Evolutionary conservation across 2,329 filamentous ascomycete species (phyloP).

Genomic region (Dichotomopilus funicola): DNA sequence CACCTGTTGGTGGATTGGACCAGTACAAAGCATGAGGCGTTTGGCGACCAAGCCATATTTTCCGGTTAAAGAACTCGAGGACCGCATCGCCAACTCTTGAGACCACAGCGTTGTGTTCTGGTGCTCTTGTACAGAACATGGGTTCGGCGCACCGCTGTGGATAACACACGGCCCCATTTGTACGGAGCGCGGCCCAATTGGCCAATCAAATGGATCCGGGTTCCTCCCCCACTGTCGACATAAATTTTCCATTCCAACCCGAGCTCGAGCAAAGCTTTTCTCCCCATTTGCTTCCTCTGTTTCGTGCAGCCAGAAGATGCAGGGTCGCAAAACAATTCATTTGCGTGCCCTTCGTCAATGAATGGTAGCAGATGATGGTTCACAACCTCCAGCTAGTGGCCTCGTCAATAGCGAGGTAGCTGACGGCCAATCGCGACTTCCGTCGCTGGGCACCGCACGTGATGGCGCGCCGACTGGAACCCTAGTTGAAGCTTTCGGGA

Average conservation of each 20-base stretch:
- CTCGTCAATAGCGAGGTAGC: no score
- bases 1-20: neutral
- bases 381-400: neutral
- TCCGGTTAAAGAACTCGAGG: neutral
- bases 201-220: slow-evolving; percentile 4
- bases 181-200: neutral
- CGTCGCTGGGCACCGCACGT: slow-evolving; percentile 7
- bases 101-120: no score
- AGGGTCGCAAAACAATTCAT: neutral
- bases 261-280: slow-evolving; percentile 6
- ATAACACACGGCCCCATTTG: neutral
- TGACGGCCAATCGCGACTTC: neutral
- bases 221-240: neutral
- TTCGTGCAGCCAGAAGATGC: neutral
- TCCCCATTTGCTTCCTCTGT: slow-evolving; percentile 8
- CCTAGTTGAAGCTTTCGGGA: slow-evolving; percentile 1
- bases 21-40: neutral
- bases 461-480: slow-evolving; percentile 3
- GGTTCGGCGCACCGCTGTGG: no score
- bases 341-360: slow-evolving; percentile 1
- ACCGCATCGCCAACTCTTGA: no score
- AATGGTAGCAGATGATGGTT: neutral
- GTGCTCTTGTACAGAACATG: no score
- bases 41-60: no score
- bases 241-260: slow-evolving; percentile 14